Percentiles rank a stretch among this genome's conserved stretches.
Evolutionary conservation across 116 monocot species (phyloP).

Genomic region (Iris pallida): DNA sequence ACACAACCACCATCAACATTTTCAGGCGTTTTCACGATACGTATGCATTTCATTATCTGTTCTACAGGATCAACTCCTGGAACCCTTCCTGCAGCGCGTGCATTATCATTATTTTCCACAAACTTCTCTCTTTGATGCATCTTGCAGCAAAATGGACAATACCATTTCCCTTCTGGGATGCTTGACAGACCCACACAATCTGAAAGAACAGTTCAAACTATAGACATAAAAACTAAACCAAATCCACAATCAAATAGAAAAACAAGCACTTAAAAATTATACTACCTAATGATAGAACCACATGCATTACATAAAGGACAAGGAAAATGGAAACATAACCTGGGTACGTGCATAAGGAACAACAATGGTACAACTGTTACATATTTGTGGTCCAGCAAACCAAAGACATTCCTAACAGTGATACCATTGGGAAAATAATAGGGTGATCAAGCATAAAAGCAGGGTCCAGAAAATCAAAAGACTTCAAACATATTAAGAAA

Average conservation of each 20-base stretch:
- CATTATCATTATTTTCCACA: constrained; percentile 14
- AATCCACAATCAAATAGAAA: not conserved
- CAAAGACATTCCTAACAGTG: too few relatives aligned
- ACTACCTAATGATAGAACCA: not conserved
- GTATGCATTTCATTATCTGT: constrained; percentile 10
- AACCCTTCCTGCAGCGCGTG: constrained; percentile 14
- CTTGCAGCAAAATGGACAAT: constrained; percentile 4
- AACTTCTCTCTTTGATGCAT: constrained; percentile 18
- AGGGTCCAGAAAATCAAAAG: too few relatives aligned
- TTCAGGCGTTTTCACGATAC: constrained; percentile 11
- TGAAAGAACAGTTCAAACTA: not conserved
- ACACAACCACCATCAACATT: constrained; percentile 9
- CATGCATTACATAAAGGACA: too few relatives aligned
- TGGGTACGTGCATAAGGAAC: too few relatives aligned
- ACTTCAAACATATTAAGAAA: too few relatives aligned
- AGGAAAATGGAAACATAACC: too few relatives aligned
- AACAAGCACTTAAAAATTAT: not conserved
- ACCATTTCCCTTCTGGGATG: constrained; percentile 12
- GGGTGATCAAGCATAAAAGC: too few relatives aligned
- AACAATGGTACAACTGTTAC: too few relatives aligned
- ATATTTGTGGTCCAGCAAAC: too few relatives aligned
- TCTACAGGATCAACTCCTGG: constrained; percentile 13
- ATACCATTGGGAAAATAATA: too few relatives aligned
- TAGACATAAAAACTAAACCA: too few relatives aligned
- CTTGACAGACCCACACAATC: constrained; percentile 9